Evolutionary conservation across 345 rosid genomes (phyloP).

Genomic region (Noccaea bulbosa): DNA sequence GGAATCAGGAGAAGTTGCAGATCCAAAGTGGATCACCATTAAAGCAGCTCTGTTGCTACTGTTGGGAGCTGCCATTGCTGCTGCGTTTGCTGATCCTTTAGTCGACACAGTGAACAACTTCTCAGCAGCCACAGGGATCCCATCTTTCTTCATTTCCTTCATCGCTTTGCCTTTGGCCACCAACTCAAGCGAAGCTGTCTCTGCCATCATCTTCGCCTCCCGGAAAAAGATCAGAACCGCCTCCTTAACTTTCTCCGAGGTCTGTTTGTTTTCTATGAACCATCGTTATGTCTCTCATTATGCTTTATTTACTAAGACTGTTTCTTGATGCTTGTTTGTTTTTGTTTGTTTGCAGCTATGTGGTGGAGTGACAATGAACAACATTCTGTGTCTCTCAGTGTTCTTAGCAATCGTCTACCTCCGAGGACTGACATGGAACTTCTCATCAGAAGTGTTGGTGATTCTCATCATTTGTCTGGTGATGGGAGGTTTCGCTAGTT

Average conservation of each 20-base stretch:
- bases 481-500: slow-evolving; percentile 83
- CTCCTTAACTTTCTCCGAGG: slow-evolving; percentile 95
- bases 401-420: slow-evolving; percentile 83
- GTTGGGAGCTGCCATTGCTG: slow-evolving; percentile 82
- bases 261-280: slow-evolving; percentile 21
- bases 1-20: slow-evolving; percentile 54
- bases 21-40: slow-evolving; percentile 55
- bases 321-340: background rate
- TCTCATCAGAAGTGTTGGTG: slow-evolving; percentile 90
- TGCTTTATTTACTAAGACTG: slow-evolving; percentile 14
- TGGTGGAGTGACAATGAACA: slow-evolving; percentile 93
- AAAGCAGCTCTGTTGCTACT: slow-evolving; percentile 75
- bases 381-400: slow-evolving; percentile 85
- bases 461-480: slow-evolving; percentile 80
- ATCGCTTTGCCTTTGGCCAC: slow-evolving; percentile 92
- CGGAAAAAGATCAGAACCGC: slow-evolving; percentile 81
- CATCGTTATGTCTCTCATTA: slow-evolving; percentile 20
- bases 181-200: slow-evolving; percentile 92
- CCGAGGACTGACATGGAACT: slow-evolving; percentile 91
- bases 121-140: slow-evolving; percentile 88
- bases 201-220: slow-evolving; percentile 86
- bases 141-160: slow-evolving; percentile 94
- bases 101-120: slow-evolving; percentile 91
- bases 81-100: slow-evolving; percentile 94
- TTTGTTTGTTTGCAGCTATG: slow-evolving; percentile 64